These are phyloP conservation scores for Venturia asperata DNA, from an alignment of 2,329 filamentous ascomycete genomes.

Conservation along the genomic window DNA sequence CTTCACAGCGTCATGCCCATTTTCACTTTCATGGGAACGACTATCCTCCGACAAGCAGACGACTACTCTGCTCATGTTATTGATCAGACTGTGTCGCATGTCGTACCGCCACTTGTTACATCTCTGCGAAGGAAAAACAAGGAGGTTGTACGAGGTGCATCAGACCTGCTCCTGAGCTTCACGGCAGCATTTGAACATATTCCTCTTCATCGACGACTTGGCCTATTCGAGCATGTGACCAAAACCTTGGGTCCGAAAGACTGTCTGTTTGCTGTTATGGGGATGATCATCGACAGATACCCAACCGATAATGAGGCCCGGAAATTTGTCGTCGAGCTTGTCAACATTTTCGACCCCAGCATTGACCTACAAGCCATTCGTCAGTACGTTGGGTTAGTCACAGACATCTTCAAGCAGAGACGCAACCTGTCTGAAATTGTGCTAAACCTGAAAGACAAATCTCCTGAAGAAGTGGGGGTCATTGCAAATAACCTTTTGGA, in stretches of 20 bases:
- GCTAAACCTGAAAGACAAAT: constrained; percentile 20
- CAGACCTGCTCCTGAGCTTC: constrained; percentile 90
- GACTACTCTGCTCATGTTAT: constrained; percentile 97
- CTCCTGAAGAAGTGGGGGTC: constrained; percentile 13
- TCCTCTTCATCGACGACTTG: constrained; percentile 73
- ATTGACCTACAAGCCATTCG: constrained; percentile 46
- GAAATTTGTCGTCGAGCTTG: constrained; percentile 67
- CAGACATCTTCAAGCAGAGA: constrained; percentile 10
- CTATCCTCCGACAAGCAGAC: constrained; percentile 83
- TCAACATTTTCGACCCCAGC: constrained; percentile 63
- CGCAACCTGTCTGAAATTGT: constrained; percentile 37
- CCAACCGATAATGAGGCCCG: constrained; percentile 66
- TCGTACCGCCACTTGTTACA: constrained; percentile 83
- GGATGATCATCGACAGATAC: constrained; percentile 87
- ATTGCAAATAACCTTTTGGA: constrained; percentile 17
- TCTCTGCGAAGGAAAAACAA: constrained; percentile 74
- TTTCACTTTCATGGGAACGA: constrained; percentile 95
- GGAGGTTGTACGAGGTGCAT: constrained; percentile 71
- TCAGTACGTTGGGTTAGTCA: constrained; percentile 12
- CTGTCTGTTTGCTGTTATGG: constrained; percentile 78
- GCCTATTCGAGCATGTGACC: constrained; percentile 76
- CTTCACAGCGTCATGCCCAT: constrained; percentile 98
- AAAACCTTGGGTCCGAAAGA: constrained; percentile 79
- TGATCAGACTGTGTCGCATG: constrained; percentile 84
- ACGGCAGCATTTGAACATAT: constrained; percentile 95